phyloP scores from a whole-genome alignment of 306 rosid genomes.

The Corylus heterophylla region DNA sequence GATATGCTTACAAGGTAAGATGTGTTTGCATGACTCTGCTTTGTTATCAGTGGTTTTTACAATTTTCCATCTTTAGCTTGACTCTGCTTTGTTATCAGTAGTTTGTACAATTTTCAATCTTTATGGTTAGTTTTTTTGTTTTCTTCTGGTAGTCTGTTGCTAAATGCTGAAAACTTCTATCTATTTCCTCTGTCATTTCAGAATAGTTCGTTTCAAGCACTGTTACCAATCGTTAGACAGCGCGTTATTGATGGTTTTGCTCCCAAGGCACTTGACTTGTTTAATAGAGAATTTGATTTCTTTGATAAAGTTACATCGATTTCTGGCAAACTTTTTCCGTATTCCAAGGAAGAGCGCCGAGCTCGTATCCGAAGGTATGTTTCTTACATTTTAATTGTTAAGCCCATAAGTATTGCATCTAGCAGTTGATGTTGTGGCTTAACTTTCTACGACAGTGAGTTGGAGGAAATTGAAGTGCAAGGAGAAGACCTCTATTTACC shows the following conservation, averaged over 20 bases:
- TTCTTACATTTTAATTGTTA: conserved; percentile 19
- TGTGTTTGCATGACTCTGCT: conserved; percentile 18
- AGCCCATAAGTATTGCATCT: conserved; percentile 14
- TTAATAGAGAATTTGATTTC: conserved; percentile 89
- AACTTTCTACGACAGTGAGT: conserved; percentile 60
- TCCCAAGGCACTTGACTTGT: conserved; percentile 75
- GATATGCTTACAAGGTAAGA: conserved; percentile 10
- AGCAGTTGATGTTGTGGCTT: conserved; percentile 16
- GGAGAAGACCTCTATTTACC: conserved; percentile 96
- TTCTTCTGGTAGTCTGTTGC: background rate
- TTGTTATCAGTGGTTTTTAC: background rate
- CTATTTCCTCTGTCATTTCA: conserved; percentile 47
- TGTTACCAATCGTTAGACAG: conserved; percentile 80
- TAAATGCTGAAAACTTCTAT: conserved; percentile 27
- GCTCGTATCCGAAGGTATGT: conserved; percentile 79
- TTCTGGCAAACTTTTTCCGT: conserved; percentile 81
- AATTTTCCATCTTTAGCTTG: background rate
- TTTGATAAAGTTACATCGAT: conserved; percentile 97
- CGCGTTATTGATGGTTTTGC: conserved; percentile 76
- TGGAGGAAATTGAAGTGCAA: conserved; percentile 83
- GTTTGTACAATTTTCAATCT: background rate
- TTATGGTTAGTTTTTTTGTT: background rate
- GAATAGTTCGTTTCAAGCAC: conserved; percentile 74
- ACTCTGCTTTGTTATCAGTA: background rate
- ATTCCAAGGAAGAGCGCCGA: conserved; percentile 90